Evolutionary conservation across 495 filamentous ascomycete species (phyloP), one percentile per base, ranked within the genome.

Genomic region (Penicillium nucicola): DNA sequence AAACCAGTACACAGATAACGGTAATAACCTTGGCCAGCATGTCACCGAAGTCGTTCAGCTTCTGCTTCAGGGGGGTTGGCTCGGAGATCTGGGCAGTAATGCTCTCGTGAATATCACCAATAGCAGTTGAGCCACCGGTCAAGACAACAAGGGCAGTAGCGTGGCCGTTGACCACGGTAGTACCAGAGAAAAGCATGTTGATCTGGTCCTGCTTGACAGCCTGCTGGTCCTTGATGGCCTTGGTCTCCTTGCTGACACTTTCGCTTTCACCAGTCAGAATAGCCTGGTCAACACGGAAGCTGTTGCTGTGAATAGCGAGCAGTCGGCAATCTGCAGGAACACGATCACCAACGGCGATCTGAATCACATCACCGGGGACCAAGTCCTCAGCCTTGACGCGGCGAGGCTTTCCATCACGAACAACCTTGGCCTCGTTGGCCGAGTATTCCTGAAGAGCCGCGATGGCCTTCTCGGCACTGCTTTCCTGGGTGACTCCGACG

Each of bases 131-230:
- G 10, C 83, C 79, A 55, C 95, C 95, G 40, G 95, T 99, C 62
- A 95, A 70, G 50, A 92, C 92, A 5, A 99, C 95, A 18, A 97
- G 69, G 37, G 95, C 95, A 60, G 84, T 92, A 36, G 95, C 95
- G 70, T 92, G 87, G 33, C 95, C 95, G 57, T 88, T 96, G 18
- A 95, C 91, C 4, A 99, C 90, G 0, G 95, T 97, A 8, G 95
- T 99, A 55, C 95, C 95, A 15, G 95, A 99, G 72, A 99, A 99
- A 15, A 99, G 80, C 83, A 96, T 96, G 68, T 97, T 99, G 71
- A 85, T 74, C 72, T 97, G 92, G 66, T 99, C 95, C 72, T 99
- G 95, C 72, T 96, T 92, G 45, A 99, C 95, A 19, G 93, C 92
- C 67, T 88, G 82, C 18, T 78, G 69, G 67, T 97, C 95, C 50